Conservation (phyloP, 352 stramenopile genomes). For the Globisporangium perplexum region DNA sequence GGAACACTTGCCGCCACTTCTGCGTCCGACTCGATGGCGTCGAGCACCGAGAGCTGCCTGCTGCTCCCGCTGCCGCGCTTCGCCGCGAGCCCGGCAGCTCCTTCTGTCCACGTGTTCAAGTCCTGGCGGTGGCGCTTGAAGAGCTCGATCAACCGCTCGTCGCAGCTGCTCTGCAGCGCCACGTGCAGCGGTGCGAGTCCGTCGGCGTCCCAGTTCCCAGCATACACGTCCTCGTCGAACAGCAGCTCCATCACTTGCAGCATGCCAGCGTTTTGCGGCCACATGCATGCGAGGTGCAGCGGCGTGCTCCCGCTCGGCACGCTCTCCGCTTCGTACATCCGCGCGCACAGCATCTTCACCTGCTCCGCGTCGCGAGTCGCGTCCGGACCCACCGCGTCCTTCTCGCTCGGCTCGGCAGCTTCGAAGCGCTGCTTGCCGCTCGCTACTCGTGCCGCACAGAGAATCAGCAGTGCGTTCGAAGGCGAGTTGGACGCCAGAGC, state of each 20-base stretch:
- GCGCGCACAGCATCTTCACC: constrained; percentile 13
- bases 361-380: not conserved
- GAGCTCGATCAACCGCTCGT: constrained; percentile 32
- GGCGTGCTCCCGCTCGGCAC: constrained; percentile 25
- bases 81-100: constrained; percentile 1
- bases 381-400: not conserved
- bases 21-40: not conserved
- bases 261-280: constrained; percentile 27
- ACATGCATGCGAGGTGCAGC: constrained; percentile 46
- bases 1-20: not conserved
- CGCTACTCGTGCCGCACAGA: constrained; percentile 23
- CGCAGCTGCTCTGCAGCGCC: constrained; percentile 35
- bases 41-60: not conserved
- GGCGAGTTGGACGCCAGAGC: constrained; percentile 29
- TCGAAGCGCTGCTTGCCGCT: constrained; percentile 5
- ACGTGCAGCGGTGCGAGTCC: constrained; percentile 52
- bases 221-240: constrained; percentile 31
- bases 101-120: constrained; percentile 62
- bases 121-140: constrained; percentile 46
- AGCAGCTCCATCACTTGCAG: constrained; percentile 38
- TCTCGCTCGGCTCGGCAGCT: not conserved
- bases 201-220: constrained; percentile 43
- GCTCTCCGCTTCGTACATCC: constrained; percentile 21
- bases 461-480: constrained; percentile 36
- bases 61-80: not conserved